A percentile compares a stretch with the other conserved stretches of the same genome.
phyloP scores from a whole-genome alignment of 2,329 filamentous ascomycete species.

The Sporothrix euskadiensis region DNA sequence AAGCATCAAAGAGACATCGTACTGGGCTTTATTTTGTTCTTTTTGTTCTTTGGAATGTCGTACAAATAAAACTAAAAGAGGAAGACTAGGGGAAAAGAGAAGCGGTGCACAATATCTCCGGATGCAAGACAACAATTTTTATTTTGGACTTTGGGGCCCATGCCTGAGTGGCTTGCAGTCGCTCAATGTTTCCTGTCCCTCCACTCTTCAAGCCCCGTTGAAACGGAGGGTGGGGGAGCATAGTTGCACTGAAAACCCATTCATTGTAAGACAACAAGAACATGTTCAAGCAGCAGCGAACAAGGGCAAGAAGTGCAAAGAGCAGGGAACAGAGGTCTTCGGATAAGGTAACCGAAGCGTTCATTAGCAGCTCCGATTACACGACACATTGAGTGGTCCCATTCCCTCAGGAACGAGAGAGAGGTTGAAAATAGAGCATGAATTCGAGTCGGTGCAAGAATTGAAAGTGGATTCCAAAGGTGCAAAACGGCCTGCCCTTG shows the following conservation, averaged over 20 bases:
- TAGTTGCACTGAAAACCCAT: neutral
- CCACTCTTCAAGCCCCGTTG: neutral
- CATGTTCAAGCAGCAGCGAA: neutral
- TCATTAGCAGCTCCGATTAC: neutral
- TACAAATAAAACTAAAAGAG: neutral
- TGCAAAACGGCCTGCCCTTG: neutral
- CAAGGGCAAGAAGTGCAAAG: neutral
- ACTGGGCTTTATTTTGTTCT: neutral
- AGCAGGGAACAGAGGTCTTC: neutral
- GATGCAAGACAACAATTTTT: neutral
- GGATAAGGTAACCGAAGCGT: constrained; percentile 4
- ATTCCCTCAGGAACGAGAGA: neutral
- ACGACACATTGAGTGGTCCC: neutral
- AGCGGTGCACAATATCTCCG: constrained; percentile 1
- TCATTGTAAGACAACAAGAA: neutral
- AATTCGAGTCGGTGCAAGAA: neutral
- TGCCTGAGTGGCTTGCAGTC: neutral
- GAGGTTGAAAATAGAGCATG: neutral
- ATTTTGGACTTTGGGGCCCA: neutral
- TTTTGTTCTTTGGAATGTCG: neutral
- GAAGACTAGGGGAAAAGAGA: neutral
- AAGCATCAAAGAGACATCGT: neutral
- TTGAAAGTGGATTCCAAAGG: neutral
- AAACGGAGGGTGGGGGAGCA: neutral
- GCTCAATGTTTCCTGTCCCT: neutral